A percentile compares a stretch with the other conserved stretches of the same genome.
Conservation (phyloP, 257 asterid genomes). For the Gentiana straminea region DNA sequence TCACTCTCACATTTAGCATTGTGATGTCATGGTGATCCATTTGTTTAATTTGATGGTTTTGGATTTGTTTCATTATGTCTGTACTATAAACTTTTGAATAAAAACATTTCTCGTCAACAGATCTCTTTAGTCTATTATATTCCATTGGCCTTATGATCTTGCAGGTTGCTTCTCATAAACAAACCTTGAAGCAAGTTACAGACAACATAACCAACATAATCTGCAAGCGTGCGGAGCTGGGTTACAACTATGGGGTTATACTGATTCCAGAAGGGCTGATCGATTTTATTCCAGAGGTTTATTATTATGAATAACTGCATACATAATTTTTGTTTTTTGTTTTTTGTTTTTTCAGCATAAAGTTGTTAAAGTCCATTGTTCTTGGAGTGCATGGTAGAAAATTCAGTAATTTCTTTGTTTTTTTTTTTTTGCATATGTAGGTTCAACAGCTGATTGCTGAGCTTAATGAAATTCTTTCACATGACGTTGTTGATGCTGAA, state of each 20-base stretch:
- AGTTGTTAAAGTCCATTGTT: not conserved
- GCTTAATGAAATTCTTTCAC: conserved; percentile 90
- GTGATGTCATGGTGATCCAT: too few relatives aligned
- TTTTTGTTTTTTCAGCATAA: not conserved
- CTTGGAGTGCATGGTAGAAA: not conserved
- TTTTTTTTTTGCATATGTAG: conserved; percentile 28
- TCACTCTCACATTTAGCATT: too few relatives aligned
- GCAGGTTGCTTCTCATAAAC: conserved; percentile 88
- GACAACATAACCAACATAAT: conserved; percentile 76
- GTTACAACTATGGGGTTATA: conserved; percentile 87
- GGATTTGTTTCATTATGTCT: too few relatives aligned
- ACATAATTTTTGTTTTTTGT: not conserved
- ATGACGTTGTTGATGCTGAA: conserved; percentile 77
- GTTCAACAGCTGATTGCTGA: conserved; percentile 92
- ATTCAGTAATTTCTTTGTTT: not conserved
- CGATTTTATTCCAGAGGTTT: conserved; percentile 97
- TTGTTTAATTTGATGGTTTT: not conserved
- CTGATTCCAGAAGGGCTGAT: conserved; percentile 96
- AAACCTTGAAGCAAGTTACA: conserved; percentile 73
- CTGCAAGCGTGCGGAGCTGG: conserved; percentile 81
- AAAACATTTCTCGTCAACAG: too few relatives aligned
- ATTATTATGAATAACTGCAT: not conserved
- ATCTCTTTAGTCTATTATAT: too few relatives aligned
- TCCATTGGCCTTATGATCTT: not conserved
- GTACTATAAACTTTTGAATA: too few relatives aligned